These are phyloP conservation scores for Exophiala sideris DNA, from an alignment of 2,329 filamentous ascomycete species.

Conservation along the genomic window DNA sequence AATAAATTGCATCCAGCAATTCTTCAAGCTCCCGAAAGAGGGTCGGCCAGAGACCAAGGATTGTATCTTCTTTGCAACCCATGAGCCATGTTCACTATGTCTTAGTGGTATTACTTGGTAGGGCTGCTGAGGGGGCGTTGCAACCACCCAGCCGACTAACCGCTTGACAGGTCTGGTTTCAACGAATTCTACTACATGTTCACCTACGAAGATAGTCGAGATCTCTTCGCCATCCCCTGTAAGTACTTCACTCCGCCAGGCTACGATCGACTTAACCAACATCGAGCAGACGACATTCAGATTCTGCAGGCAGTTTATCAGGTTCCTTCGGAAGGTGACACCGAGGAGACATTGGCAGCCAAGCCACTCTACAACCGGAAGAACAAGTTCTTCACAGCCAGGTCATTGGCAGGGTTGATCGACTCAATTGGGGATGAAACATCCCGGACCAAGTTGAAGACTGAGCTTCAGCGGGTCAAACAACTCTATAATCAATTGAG, in stretches of 20 bases:
- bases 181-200: slow-evolving; percentile 57
- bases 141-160: too few relatives aligned
- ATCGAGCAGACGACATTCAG: slow-evolving; percentile 48
- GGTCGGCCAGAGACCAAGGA: slow-evolving; percentile 43
- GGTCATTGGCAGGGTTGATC: slow-evolving; percentile 20
- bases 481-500: slow-evolving; percentile 47
- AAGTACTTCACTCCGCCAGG: neutral
- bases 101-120: slow-evolving; percentile 56
- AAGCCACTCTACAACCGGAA: slow-evolving; percentile 53
- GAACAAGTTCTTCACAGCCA: slow-evolving; percentile 53
- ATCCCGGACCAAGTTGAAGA: slow-evolving; percentile 35
- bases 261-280: neutral
- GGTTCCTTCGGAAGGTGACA: slow-evolving; percentile 37
- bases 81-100: slow-evolving; percentile 59
- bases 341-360: slow-evolving; percentile 36
- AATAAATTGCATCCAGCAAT: slow-evolving; percentile 59
- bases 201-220: slow-evolving; percentile 57
- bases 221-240: slow-evolving; percentile 55
- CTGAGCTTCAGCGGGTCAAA: slow-evolving; percentile 50
- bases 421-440: slow-evolving; percentile 36
- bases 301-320: slow-evolving; percentile 56
- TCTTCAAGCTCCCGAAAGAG: slow-evolving; percentile 45
- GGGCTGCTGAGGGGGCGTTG: too few relatives aligned
- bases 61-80: slow-evolving; percentile 58
- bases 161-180: slow-evolving; percentile 44